Conservation (phyloP, 371 early-diverging fungal genomes). For the Funneliformis caledonium region DNA sequence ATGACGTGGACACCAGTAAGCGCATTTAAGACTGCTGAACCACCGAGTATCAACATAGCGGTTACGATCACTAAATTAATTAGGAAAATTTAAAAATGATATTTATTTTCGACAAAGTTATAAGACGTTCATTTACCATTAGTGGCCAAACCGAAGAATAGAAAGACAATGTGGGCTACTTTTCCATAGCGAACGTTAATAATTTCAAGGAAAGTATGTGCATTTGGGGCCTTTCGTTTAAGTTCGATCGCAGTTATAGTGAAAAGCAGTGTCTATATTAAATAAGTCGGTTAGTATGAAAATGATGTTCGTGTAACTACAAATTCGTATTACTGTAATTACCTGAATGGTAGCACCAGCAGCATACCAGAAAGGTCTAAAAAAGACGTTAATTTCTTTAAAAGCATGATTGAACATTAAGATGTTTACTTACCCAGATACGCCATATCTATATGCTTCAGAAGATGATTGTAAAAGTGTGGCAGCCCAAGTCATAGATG, state of each 20-base stretch:
- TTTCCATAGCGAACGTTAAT: constrained; percentile 69
- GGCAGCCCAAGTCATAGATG: constrained; percentile 73
- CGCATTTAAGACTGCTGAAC: constrained; percentile 68
- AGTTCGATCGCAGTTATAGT: constrained; percentile 72
- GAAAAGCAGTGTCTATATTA: constrained; percentile 58
- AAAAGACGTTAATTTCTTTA: background rate
- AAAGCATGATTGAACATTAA: too few species aligned
- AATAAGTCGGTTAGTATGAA: too few species aligned
- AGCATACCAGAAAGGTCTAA: constrained; percentile 66
- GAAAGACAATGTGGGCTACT: constrained; percentile 61
- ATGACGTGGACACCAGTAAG: constrained; percentile 70
- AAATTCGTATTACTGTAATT: background rate
- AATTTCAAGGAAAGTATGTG: constrained; percentile 74
- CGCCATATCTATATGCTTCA: constrained; percentile 71
- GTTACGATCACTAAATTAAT: constrained; percentile 58
- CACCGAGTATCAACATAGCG: constrained; percentile 72
- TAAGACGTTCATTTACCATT: constrained; percentile 44
- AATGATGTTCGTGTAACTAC: too few species aligned
- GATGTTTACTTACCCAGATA: constrained; percentile 51
- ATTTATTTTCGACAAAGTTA: too few species aligned
- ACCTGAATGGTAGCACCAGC: constrained; percentile 71
- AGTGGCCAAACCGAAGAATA: constrained; percentile 61
- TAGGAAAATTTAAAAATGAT: too few species aligned
- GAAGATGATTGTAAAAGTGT: constrained; percentile 67
- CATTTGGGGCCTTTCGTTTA: constrained; percentile 70